A percentile compares a stretch with the other conserved stretches of the same genome.
These are phyloP conservation scores for Sanghuangporus sanghuang DNA, from an alignment of 1,284 basidiomycete genomes.

Conservation along the genomic window DNA sequence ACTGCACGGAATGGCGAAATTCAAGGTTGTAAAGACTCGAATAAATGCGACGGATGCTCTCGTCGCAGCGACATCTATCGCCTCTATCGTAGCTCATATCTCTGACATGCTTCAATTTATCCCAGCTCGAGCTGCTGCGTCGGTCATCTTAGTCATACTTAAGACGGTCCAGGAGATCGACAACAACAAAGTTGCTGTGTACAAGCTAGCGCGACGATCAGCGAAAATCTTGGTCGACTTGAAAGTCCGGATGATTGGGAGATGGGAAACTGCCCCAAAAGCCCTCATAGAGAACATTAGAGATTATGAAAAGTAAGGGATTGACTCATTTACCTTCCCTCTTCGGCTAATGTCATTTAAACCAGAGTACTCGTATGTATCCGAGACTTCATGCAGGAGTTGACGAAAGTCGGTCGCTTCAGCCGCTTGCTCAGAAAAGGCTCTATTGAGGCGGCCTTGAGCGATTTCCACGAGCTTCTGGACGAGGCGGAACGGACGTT, in stretches of 20 bases:
- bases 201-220: constrained; percentile 39
- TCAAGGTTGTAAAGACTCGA: constrained; percentile 2
- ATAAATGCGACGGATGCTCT: constrained; percentile 8
- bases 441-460: constrained; percentile 34
- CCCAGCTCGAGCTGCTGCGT: constrained; percentile 21
- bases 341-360: background rate
- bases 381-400: constrained; percentile 34
- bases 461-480: constrained; percentile 30
- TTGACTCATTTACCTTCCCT: background rate
- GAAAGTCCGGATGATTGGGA: constrained; percentile 41
- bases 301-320: constrained; percentile 38
- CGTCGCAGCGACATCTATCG: constrained; percentile 5
- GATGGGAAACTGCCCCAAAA: constrained; percentile 40
- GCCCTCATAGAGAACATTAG: constrained; percentile 38
- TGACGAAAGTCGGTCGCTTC: constrained; percentile 37
- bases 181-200: constrained; percentile 38
- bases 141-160: constrained; percentile 30
- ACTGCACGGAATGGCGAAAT: background rate
- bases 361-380: constrained; percentile 35
- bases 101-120: constrained; percentile 21
- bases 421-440: constrained; percentile 36
- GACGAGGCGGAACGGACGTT: constrained; percentile 43
- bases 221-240: constrained; percentile 41
- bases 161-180: constrained; percentile 41
- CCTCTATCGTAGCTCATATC: constrained; percentile 5